These are phyloP conservation scores for Endogone sp. DNA, from an alignment of 192 early-diverging fungal genomes.

Conservation along the genomic window DNA sequence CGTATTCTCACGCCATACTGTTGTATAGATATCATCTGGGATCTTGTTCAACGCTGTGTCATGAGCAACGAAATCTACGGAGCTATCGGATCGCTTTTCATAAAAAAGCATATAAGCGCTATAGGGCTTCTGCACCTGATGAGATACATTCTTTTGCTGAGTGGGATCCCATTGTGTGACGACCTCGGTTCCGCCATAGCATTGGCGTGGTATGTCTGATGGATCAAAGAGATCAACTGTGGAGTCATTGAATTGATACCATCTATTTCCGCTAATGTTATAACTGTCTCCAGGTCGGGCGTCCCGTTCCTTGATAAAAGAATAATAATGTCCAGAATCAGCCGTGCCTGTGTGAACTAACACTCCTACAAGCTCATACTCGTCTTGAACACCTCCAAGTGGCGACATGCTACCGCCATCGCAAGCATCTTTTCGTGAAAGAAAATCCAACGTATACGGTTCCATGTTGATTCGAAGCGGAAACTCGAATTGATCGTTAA, in stretches of 20 bases:
- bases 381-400: constrained; percentile 15
- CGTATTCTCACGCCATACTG: constrained; percentile 32
- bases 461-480: constrained; percentile 51
- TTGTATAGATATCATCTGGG: constrained; percentile 29
- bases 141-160: constrained; percentile 30
- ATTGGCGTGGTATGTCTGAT: constrained; percentile 34
- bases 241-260: constrained; percentile 55
- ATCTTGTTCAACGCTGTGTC: not conserved
- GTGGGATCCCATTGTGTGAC: constrained; percentile 32
- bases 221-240: constrained; percentile 47
- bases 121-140: constrained; percentile 38
- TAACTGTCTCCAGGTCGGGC: not conserved
- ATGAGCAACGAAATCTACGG: not conserved
- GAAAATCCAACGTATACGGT: constrained; percentile 45
- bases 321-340: constrained; percentile 55
- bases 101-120: constrained; percentile 56
- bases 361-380: constrained; percentile 51
- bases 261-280: constrained; percentile 5
- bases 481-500: constrained; percentile 59
- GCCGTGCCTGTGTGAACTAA: constrained; percentile 56
- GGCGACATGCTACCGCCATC: not conserved
- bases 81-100: constrained; percentile 17
- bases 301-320: constrained; percentile 41
- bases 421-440: constrained; percentile 28
- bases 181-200: constrained; percentile 39